Percentiles rank a stretch among this genome's conserved stretches.
Conservation (phyloP, 2,329 filamentous ascomycete genomes). For the Colletotrichum limetticola region DNA sequence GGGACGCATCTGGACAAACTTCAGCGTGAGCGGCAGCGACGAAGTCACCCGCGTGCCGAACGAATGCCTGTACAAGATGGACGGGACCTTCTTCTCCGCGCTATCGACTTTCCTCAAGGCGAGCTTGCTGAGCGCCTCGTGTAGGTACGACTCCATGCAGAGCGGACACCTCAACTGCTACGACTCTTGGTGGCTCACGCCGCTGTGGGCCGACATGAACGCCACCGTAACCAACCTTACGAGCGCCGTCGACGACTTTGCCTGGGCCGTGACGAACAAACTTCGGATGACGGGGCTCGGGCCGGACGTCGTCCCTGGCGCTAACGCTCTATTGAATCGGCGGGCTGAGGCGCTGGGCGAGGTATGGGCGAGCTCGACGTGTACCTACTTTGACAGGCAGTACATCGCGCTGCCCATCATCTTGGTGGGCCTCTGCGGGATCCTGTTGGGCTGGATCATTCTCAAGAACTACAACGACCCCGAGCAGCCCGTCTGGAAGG, state of each 20-base stretch:
- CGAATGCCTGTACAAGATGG: conserved; percentile 26
- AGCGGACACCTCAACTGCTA: conserved; percentile 28
- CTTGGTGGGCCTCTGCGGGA: conserved; percentile 7
- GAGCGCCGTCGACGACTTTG: conserved; percentile 15
- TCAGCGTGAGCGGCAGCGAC: background rate
- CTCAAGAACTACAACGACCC: conserved; percentile 26
- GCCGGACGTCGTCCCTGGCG: background rate
- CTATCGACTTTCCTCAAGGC: conserved; percentile 1
- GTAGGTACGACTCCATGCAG: conserved; percentile 23
- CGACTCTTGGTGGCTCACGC: conserved; percentile 24
- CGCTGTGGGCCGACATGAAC: conserved; percentile 23
- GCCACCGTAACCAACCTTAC: conserved; percentile 15
- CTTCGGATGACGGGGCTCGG: conserved; percentile 25
- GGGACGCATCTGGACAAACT: conserved; percentile 10
- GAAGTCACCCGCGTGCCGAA: background rate
- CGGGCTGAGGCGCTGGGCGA: conserved; percentile 1
- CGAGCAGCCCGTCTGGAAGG: conserved; percentile 31
- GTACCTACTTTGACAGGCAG: conserved; percentile 21
- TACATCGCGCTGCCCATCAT: conserved; percentile 16
- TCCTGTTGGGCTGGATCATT: conserved; percentile 20
- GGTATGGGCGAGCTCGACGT: conserved; percentile 15
- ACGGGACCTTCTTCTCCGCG: conserved; percentile 12
- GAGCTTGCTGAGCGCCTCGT: conserved; percentile 7
- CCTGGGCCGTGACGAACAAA: conserved; percentile 28
- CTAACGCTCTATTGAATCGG: background rate